Evolutionary conservation across 768 basidiomycete genomes (phyloP).

Genomic region (Zangia roseola): DNA sequence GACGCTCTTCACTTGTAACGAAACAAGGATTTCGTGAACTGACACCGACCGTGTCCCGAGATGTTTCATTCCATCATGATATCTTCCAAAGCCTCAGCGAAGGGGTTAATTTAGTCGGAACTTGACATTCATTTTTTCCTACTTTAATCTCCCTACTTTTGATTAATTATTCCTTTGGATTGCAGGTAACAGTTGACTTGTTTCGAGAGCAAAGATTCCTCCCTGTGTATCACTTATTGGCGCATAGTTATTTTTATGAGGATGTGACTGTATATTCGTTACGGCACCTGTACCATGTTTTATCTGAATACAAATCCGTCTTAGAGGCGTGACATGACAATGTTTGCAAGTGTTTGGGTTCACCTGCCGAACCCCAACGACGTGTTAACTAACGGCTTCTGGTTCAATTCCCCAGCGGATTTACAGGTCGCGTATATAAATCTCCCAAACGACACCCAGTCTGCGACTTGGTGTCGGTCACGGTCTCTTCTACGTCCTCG

Average conservation of each 20-base stretch:
- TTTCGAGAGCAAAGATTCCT: conserved; percentile 11
- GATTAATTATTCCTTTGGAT: conserved; percentile 11
- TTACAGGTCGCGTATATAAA: conserved; percentile 25
- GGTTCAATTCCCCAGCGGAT: conserved; percentile 27
- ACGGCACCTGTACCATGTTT: conserved; percentile 22
- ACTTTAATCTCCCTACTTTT: not conserved
- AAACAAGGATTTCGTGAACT: conserved; percentile 10
- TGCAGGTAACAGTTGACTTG: conserved; percentile 12
- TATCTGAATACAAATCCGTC: too few species aligned
- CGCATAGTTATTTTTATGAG: conserved; percentile 8
- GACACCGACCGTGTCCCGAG: conserved; percentile 11
- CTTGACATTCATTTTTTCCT: conserved; percentile 4
- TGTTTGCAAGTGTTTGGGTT: conserved; percentile 25
- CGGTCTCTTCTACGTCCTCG: conserved; percentile 22
- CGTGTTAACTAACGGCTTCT: conserved; percentile 5
- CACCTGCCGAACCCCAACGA: conserved; percentile 33
- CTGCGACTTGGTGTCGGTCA: conserved; percentile 29
- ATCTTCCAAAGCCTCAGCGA: conserved; percentile 14
- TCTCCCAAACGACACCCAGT: conserved; percentile 28
- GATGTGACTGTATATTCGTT: conserved; percentile 14
- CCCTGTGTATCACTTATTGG: conserved; percentile 19
- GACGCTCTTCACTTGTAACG: conserved; percentile 1
- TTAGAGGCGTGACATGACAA: not conserved
- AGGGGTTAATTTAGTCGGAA: conserved; percentile 21
- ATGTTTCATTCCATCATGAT: conserved; percentile 21